phyloP scores from a whole-genome alignment of 306 rosid species.

The Vigna trinervia region DNA sequence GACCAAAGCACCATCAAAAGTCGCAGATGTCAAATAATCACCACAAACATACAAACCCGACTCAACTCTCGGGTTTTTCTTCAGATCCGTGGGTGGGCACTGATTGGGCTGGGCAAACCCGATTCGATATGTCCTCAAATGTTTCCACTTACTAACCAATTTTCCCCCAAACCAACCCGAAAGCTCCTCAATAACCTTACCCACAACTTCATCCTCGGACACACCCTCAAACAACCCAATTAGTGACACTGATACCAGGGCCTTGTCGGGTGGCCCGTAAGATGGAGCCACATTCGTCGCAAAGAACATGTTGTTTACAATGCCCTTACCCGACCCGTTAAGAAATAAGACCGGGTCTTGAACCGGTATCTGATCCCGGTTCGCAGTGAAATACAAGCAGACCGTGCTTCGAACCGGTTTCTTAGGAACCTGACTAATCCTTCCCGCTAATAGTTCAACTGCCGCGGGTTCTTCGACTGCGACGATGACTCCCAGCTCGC shows the following conservation, averaged over 20 bases:
- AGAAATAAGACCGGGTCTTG: constrained; percentile 64
- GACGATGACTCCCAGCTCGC: constrained; percentile 76
- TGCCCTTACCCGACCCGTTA: constrained; percentile 83
- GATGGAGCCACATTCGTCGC: constrained; percentile 84
- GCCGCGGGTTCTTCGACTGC: constrained; percentile 80
- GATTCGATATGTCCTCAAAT: constrained; percentile 72
- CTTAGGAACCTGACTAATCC: constrained; percentile 35
- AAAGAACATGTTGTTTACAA: constrained; percentile 92
- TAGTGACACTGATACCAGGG: constrained; percentile 69
- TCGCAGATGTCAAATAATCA: constrained; percentile 78
- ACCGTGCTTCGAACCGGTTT: constrained; percentile 77
- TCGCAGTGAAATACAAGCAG: constrained; percentile 67
- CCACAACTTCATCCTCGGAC: constrained; percentile 55
- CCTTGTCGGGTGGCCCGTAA: constrained; percentile 70
- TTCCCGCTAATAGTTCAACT: constrained; percentile 52
- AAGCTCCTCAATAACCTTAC: constrained; percentile 61
- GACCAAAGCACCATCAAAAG: constrained; percentile 90
- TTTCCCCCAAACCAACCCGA: constrained; percentile 68
- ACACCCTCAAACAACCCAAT: constrained; percentile 60
- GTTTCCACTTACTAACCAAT: constrained; percentile 66
- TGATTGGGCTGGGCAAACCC: constrained; percentile 89
- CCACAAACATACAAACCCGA: constrained; percentile 77
- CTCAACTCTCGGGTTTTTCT: constrained; percentile 59
- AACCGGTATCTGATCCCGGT: constrained; percentile 57
- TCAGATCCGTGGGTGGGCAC: constrained; percentile 66